phyloP scores from a whole-genome alignment of 2,329 filamentous ascomycete species.

The Fusarium sp. region DNA sequence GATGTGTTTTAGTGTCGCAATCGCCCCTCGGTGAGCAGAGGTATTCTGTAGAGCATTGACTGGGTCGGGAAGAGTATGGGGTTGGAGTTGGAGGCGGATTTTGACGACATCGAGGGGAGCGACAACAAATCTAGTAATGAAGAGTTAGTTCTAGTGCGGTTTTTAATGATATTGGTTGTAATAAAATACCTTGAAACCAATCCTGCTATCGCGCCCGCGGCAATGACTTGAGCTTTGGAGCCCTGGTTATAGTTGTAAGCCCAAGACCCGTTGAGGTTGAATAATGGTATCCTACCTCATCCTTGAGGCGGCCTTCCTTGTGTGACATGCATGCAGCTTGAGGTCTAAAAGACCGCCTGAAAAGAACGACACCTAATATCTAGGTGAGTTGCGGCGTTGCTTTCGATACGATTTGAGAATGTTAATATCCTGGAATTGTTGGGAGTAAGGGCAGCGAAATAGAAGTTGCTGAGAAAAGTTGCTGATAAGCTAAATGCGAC shows the following conservation, averaged over 20 bases:
- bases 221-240: conserved; percentile 67
- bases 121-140: conserved; percentile 79
- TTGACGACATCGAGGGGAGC: conserved; percentile 98
- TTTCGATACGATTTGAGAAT: background rate
- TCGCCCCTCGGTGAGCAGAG: conserved; percentile 77
- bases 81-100: conserved; percentile 95
- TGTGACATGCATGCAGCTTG: conserved; percentile 54
- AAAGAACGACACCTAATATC: conserved; percentile 41
- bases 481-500: conserved; percentile 29
- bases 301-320: conserved; percentile 63
- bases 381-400: background rate
- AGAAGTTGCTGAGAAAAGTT: conserved; percentile 26
- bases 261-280: background rate
- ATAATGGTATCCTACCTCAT: conserved; percentile 63
- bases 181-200: conserved; percentile 81
- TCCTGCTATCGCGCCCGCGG: conserved; percentile 76
- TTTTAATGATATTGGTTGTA: background rate
- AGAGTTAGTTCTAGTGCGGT: conserved; percentile 28
- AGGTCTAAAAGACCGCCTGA: conserved; percentile 35
- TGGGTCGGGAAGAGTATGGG: conserved; percentile 84
- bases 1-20: conserved; percentile 82
- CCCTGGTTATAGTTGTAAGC: conserved; percentile 57
- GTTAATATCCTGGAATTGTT: background rate
- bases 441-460: conserved; percentile 56
- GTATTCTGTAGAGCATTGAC: conserved; percentile 67